A percentile compares a stretch with the other conserved stretches of the same genome.
These are phyloP conservation scores for Komagataella populi DNA, from an alignment of 805 yeast species.

Conservation along the genomic window DNA sequence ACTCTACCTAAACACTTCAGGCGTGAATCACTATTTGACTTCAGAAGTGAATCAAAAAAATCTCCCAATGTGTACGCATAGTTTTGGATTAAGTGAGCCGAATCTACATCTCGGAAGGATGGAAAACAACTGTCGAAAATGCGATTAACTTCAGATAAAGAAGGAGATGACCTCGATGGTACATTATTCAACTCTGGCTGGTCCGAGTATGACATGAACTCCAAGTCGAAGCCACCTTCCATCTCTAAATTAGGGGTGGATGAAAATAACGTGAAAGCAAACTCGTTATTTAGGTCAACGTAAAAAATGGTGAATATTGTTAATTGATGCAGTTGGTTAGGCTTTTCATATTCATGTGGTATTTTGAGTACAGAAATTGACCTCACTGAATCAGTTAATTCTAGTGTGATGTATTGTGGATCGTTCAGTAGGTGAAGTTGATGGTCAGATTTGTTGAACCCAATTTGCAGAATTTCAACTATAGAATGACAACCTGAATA, in stretches of 20 bases:
- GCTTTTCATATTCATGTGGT: slow-evolving; percentile 1
- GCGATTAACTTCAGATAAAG: neutral
- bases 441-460: slow-evolving; percentile 9
- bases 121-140: neutral
- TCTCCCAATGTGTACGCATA: slow-evolving; percentile 12
- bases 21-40: slow-evolving; percentile 3
- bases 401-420: neutral
- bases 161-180: neutral
- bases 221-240: neutral
- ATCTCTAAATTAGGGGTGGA: neutral
- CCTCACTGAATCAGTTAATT: neutral
- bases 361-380: slow-evolving; percentile 1
- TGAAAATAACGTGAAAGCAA: neutral
- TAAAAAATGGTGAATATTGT: neutral
- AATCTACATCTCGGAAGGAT: slow-evolving; percentile 1
- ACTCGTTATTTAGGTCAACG: neutral
- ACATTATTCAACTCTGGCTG: neutral
- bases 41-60: slow-evolving; percentile 2
- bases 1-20: slow-evolving; percentile 5
- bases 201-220: neutral
- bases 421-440: slow-evolving; percentile 8
- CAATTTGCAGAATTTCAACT: slow-evolving; percentile 17
- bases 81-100: slow-evolving; percentile 11
- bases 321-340: neutral
- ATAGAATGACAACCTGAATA: slow-evolving; percentile 8